Base-by-base conservation (phyloP, 2,329 filamentous ascomycete genomes). In the Penicillium vulpinum region DNA sequence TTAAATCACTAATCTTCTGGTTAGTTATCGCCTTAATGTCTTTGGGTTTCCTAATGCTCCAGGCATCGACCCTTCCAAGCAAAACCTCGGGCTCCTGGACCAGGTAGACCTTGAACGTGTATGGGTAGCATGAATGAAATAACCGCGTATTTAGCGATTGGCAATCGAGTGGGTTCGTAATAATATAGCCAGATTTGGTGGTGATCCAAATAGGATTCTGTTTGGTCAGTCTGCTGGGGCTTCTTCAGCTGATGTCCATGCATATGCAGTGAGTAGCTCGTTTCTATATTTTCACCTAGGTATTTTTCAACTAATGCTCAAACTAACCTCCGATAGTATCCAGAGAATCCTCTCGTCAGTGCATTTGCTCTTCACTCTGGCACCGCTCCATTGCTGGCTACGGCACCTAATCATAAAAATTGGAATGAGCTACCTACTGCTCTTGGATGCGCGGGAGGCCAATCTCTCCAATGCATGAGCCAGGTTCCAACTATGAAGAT, bases 161-260 rank as follows among this genome's bases (percentile, higher is more conserved):
- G 80, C 81, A n/a, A 71, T 85, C 2, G 70, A 83, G 62, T 85
- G 82, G 82, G 74, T 84, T 5, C 76, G 80, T 54, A 60, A 76
- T 28, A 70, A 81, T 60, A 82, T 83, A 52, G 67, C 76, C 62
- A 64, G 73, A 24, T 84, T 84, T 56, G 81, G 82, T 26, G 82
- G 82, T 18, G 78, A 83, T 64, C 68, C 74, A 10, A 67, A 73
- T 11, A 70, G 73, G 15, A 76, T 83, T 28, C 73, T 82, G 6
- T 74, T 83, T 26, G 82, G 81, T 8, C 74, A 81, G 62, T 80
- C 77, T 26, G 80, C 82, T 24, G 82, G 82, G 35, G 82, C 59
- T 29, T 38, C 43, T 13, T 60, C 51, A 15, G 56, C n/a, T 9
- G 58, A 59, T 35, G 56, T 59, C 3, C 45, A 50, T 35, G 43